These are phyloP conservation scores for Hanseniaspora jakobsenii DNA, from an alignment of 805 yeast genomes.

Conservation along the genomic window DNA sequence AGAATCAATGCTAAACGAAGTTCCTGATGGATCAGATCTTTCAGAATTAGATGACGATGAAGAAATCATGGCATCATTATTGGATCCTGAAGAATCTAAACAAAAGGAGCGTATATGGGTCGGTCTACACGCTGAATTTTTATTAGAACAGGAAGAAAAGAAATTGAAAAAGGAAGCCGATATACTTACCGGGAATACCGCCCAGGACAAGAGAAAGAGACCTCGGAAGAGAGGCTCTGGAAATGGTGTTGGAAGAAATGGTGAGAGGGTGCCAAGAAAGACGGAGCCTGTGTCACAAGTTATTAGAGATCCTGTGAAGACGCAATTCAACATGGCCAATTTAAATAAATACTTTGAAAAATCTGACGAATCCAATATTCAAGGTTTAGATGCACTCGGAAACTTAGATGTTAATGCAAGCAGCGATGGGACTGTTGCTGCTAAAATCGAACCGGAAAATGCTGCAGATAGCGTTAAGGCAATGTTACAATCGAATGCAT, in stretches of 20 bases:
- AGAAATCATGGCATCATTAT: slow-evolving; percentile 49
- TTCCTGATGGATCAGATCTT: slow-evolving; percentile 50
- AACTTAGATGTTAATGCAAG: neutral
- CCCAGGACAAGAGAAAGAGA: slow-evolving; percentile 38
- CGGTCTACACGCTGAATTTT: slow-evolving; percentile 73
- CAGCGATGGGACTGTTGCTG: neutral
- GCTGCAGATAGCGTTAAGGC: slow-evolving; percentile 73
- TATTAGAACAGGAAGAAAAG: slow-evolving; percentile 75
- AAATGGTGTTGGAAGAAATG: slow-evolving; percentile 6
- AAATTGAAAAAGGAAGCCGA: slow-evolving; percentile 79
- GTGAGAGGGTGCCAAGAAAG: slow-evolving; percentile 20
- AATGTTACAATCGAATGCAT: slow-evolving; percentile 54
- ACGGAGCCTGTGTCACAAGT: slow-evolving; percentile 16
- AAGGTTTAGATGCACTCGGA: slow-evolving; percentile 24
- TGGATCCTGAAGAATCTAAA: slow-evolving; percentile 57
- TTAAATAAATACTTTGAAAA: slow-evolving; percentile 16
- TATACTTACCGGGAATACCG: slow-evolving; percentile 64
- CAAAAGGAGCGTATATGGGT: slow-evolving; percentile 81
- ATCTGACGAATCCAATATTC: neutral
- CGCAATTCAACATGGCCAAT: slow-evolving; percentile 18
- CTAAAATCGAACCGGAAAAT: slow-evolving; percentile 34
- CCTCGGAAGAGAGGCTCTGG: slow-evolving; percentile 27
- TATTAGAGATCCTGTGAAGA: slow-evolving; percentile 18
- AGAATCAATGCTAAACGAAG: slow-evolving; percentile 37
- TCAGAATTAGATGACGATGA: slow-evolving; percentile 75